phyloP scores from a whole-genome alignment of 176 grass and related monocot genomes.

The Oropetium thomaeum region DNA sequence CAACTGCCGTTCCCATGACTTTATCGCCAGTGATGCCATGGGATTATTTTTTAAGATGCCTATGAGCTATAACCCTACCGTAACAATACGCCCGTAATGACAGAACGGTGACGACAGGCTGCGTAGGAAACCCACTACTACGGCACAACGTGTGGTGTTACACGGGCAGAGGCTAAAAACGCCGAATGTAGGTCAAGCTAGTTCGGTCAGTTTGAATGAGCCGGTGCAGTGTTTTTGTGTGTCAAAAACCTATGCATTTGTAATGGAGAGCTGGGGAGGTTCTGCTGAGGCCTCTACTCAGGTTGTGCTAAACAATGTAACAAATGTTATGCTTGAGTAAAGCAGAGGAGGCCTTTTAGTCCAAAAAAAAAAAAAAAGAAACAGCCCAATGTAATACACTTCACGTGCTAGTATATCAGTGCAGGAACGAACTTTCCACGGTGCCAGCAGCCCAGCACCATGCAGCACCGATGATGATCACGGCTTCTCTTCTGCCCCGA shows the following conservation, averaged over 20 bases:
- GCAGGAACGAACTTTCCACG: not conserved
- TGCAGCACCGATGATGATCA: not conserved
- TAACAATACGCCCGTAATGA: conserved; percentile 7
- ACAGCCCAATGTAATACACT: not conserved
- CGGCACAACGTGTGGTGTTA: not conserved
- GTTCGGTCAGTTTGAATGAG: too few species aligned
- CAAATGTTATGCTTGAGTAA: too few species aligned
- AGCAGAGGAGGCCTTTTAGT: too few species aligned
- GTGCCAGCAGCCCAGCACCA: not conserved
- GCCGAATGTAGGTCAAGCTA: too few species aligned
- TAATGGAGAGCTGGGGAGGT: too few species aligned
- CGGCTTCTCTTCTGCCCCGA: not conserved
- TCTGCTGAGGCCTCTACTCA: too few species aligned
- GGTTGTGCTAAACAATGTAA: too few species aligned
- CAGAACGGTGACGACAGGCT: conserved; percentile 25
- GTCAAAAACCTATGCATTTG: too few species aligned
- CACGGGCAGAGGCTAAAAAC: not conserved
- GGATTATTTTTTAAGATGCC: conserved; percentile 9
- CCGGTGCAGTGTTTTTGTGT: too few species aligned
- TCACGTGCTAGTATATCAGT: conserved; percentile 20
- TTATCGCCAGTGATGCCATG: not conserved
- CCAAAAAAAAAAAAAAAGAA: too few species aligned
- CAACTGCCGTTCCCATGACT: conserved; percentile 12
- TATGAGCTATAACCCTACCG: not conserved
- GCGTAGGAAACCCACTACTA: conserved; percentile 30